Conservation (phyloP, 2,329 filamentous ascomycete genomes). For the Macrophomina pseudophaseolina region DNA sequence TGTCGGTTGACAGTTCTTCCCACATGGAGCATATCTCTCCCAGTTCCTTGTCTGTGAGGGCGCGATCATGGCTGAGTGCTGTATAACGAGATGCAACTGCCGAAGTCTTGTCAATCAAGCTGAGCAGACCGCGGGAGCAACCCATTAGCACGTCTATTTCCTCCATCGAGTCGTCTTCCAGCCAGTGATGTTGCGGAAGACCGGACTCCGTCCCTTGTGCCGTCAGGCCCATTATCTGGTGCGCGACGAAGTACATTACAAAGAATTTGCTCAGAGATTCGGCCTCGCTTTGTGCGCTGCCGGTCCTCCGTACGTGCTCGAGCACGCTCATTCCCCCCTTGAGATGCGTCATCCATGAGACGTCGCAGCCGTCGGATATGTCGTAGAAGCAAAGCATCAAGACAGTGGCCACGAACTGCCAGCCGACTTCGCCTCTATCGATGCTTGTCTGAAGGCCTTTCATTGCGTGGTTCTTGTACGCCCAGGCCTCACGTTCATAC, state of each 20-base stretch:
- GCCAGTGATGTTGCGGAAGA: slow-evolving; percentile 29
- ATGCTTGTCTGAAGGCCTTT: slow-evolving; percentile 35
- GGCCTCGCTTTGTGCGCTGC: slow-evolving; percentile 25
- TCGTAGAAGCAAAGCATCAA: slow-evolving; percentile 45
- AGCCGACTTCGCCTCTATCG: slow-evolving; percentile 29
- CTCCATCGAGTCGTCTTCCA: slow-evolving; percentile 34
- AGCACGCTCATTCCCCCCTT: slow-evolving; percentile 37
- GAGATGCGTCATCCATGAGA: slow-evolving; percentile 41
- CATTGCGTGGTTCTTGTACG: slow-evolving; percentile 36
- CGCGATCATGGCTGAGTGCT: not conserved
- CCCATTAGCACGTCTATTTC: slow-evolving; percentile 42
- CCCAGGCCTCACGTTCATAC: slow-evolving; percentile 33
- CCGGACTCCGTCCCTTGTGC: slow-evolving; percentile 28
- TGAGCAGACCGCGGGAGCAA: slow-evolving; percentile 40
- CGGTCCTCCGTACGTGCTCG: slow-evolving; percentile 26
- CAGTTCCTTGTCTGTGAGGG: not conserved
- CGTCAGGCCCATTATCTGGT: slow-evolving; percentile 40
- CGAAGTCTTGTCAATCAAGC: slow-evolving; percentile 35
- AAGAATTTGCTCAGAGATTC: slow-evolving; percentile 34
- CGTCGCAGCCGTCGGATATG: slow-evolving; percentile 40
- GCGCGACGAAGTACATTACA: slow-evolving; percentile 41
- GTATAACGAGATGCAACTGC: not conserved
- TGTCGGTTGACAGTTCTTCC: not conserved
- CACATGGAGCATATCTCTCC: not conserved
- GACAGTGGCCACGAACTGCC: slow-evolving; percentile 37